These are phyloP conservation scores for Shiraia sp. DNA, from an alignment of 2,329 filamentous ascomycete genomes.

Conservation along the genomic window DNA sequence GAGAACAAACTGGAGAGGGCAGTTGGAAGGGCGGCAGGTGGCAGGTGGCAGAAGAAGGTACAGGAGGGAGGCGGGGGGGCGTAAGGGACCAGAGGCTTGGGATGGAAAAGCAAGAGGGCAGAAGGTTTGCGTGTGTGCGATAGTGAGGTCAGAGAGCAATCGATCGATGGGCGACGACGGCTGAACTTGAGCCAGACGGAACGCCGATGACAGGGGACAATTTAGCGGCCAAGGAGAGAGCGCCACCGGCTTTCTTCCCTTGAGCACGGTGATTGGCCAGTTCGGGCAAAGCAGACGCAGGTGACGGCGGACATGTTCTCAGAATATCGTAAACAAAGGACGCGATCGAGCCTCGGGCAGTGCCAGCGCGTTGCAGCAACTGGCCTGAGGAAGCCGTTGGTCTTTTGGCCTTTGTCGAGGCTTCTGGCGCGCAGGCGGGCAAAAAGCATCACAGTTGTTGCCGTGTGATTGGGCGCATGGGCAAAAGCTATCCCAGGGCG, in stretches of 20 bases:
- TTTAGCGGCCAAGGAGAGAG: background rate
- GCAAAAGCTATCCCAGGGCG: too few relatives aligned
- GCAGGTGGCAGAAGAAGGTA: slow-evolving; percentile 8
- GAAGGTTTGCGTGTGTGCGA: slow-evolving; percentile 8
- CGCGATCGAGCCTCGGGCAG: slow-evolving; percentile 11
- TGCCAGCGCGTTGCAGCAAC: too few relatives aligned
- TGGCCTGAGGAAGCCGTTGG: too few relatives aligned
- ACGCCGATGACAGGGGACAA: slow-evolving; percentile 8
- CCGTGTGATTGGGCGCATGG: too few relatives aligned
- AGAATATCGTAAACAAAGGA: slow-evolving; percentile 16
- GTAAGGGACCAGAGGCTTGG: slow-evolving; percentile 12
- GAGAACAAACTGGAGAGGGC: background rate
- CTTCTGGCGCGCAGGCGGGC: too few relatives aligned
- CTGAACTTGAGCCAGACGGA: slow-evolving; percentile 6
- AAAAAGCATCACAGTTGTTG: too few relatives aligned
- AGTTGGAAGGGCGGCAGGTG: slow-evolving; percentile 4
- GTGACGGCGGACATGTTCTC: slow-evolving; percentile 7
- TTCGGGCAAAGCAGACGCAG: background rate
- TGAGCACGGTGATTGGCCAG: background rate
- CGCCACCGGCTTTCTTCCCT: slow-evolving; percentile 1
- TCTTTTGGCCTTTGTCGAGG: too few relatives aligned
- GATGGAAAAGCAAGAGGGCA: slow-evolving; percentile 9
- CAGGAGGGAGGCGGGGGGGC: slow-evolving; percentile 9
- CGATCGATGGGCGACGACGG: slow-evolving; percentile 24
- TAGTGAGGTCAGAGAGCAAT: slow-evolving; percentile 26